Percentiles rank a stretch among this genome's conserved stretches.
Evolutionary conservation across 2,329 filamentous ascomycete genomes (phyloP).

Genomic region (Exserohilum turcica): DNA sequence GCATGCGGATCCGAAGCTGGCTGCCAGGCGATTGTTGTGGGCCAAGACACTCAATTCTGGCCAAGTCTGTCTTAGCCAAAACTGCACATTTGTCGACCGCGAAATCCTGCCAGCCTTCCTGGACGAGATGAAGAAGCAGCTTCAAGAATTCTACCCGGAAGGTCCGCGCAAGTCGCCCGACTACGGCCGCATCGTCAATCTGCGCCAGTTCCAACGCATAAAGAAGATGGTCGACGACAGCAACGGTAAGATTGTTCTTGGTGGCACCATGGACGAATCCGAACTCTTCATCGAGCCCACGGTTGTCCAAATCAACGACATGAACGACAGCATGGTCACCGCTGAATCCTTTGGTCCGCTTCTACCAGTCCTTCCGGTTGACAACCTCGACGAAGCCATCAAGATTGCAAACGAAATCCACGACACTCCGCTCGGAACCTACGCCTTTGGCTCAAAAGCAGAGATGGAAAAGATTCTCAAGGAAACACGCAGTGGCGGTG

Average conservation of each 20-base stretch:
- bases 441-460: slow-evolving; percentile 79
- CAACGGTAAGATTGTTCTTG: slow-evolving; percentile 82
- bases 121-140: slow-evolving; percentile 70
- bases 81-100: slow-evolving; percentile 85
- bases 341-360: slow-evolving; percentile 95
- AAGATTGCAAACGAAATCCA: slow-evolving; percentile 79
- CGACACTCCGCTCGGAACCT: slow-evolving; percentile 81
- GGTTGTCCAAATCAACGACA: slow-evolving; percentile 78
- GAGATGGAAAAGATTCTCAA: slow-evolving; percentile 71
- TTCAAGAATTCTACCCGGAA: slow-evolving; percentile 80
- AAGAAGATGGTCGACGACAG: slow-evolving; percentile 89
- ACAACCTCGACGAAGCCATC: slow-evolving; percentile 84
- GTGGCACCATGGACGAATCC: slow-evolving; percentile 79
- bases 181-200: slow-evolving; percentile 80
- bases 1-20: slow-evolving; percentile 77
- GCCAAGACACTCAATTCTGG: slow-evolving; percentile 85
- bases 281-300: slow-evolving; percentile 90
- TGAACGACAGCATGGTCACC: slow-evolving; percentile 75
- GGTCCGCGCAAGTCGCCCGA: slow-evolving; percentile 80
- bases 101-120: slow-evolving; percentile 74
- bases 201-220: slow-evolving; percentile 76
- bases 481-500: slow-evolving; percentile 58
- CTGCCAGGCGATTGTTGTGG: slow-evolving; percentile 85
- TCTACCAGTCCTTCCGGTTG: slow-evolving; percentile 78
- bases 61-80: slow-evolving; percentile 90